Percentiles rank a stretch among this genome's conserved stretches.
Evolutionary conservation across 2,329 filamentous ascomycete genomes (phyloP).

Genomic region (Verruconis gallopava): DNA sequence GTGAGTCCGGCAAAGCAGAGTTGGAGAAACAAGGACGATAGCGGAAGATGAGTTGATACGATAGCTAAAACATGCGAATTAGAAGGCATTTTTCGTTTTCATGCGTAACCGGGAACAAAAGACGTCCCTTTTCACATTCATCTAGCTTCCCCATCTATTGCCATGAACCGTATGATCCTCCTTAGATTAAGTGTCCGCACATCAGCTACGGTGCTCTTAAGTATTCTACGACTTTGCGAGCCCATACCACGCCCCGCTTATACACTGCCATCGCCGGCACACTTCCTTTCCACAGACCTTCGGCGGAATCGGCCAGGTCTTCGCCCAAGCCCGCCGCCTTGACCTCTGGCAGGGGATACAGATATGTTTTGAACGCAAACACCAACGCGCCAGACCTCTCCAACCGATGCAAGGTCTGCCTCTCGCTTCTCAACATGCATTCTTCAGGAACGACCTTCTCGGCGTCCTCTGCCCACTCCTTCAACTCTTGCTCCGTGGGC

Average conservation of each 20-base stretch:
- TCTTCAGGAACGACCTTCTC: slow-evolving; percentile 30
- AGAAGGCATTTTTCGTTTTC: too few relatives aligned
- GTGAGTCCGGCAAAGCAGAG: too few relatives aligned
- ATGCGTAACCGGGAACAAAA: too few relatives aligned
- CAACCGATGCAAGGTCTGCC: slow-evolving; percentile 49
- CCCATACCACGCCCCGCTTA: slow-evolving; percentile 45
- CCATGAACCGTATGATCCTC: too few relatives aligned
- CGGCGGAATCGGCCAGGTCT: slow-evolving; percentile 43
- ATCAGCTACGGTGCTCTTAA: too few relatives aligned
- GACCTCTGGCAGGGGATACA: slow-evolving; percentile 41
- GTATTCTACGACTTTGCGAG: slow-evolving; percentile 39
- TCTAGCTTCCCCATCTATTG: too few relatives aligned
- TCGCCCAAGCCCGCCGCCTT: slow-evolving; percentile 44
- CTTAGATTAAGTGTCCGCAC: too few relatives aligned
- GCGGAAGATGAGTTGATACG: too few relatives aligned
- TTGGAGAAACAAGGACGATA: too few relatives aligned
- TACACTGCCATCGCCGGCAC: slow-evolving; percentile 46
- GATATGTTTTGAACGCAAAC: slow-evolving; percentile 51
- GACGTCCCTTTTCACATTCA: too few relatives aligned
- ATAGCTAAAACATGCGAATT: too few relatives aligned
- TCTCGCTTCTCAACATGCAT: slow-evolving; percentile 40
- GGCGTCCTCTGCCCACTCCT: slow-evolving; percentile 21
- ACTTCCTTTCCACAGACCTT: slow-evolving; percentile 44
- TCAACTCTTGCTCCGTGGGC: slow-evolving; percentile 12
- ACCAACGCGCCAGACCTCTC: slow-evolving; percentile 41